Conservation (phyloP, 2,329 filamentous ascomycete species). For the Epichloe typhina region DNA sequence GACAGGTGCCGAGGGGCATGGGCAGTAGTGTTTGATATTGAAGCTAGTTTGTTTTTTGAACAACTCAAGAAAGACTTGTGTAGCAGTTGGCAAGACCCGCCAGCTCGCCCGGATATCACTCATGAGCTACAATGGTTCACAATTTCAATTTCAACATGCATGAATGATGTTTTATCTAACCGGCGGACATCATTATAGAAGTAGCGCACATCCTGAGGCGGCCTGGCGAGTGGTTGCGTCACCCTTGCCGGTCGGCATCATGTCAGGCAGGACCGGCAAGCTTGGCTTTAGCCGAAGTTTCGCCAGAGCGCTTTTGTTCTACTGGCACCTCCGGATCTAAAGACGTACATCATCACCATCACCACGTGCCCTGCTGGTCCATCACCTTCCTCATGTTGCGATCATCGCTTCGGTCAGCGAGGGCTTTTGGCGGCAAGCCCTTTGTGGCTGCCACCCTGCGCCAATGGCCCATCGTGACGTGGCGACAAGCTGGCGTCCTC, state of each 20-base stretch:
- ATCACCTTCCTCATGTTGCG: conserved; percentile 52
- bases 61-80: background rate
- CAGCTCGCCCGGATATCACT: too few species aligned
- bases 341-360: conserved; percentile 16
- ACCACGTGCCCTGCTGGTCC: conserved; percentile 24
- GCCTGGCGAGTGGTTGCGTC: conserved; percentile 13
- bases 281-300: conserved; percentile 29
- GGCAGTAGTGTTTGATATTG: background rate
- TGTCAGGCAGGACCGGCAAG: background rate
- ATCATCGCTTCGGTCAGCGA: conserved; percentile 53
- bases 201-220: background rate
- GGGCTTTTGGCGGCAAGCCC: conserved; percentile 43
- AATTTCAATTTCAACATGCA: too few species aligned
- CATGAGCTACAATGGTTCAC: too few species aligned
- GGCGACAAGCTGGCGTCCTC: conserved; percentile 19
- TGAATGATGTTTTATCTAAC: too few species aligned
- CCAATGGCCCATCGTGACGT: conserved; percentile 40
- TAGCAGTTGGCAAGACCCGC: too few species aligned
- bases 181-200: background rate
- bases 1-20: background rate
- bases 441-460: conserved; percentile 37
- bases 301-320: conserved; percentile 30
- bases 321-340: conserved; percentile 12
- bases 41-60: background rate
- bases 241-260: conserved; percentile 20